Evolutionary conservation across 1,284 basidiomycete genomes (phyloP), one percentile per base, ranked within the genome.

Genomic region (Apiotrichum akiyoshidainum): DNA sequence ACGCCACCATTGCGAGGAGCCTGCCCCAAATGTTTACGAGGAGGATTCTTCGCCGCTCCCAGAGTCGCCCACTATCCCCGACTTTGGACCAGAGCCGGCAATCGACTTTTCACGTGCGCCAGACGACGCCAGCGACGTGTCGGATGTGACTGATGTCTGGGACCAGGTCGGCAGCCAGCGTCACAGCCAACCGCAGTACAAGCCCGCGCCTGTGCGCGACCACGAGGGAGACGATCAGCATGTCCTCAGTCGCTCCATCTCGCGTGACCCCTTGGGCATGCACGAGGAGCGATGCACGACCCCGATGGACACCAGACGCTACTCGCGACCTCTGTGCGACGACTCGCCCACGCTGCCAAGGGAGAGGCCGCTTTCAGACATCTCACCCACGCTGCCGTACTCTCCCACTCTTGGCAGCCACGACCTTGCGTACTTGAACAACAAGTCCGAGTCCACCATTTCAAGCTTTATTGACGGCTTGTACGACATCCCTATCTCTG

Each of bases 301-400:
- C 7, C 44, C 44, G 10, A 21, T 22, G 21, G 17, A n/a, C 40
- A 16, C 13, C 11, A 12, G 26, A 4, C 22, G 45, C 9, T 35
- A 19, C 48, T 39, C 48, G 17, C 48, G 48, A 2, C 48, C 48
- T n/a, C 22, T 50, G 37, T 50, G 33, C 48, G 48, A 50, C 21
- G 12, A 12, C 35, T 50, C 48, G 19, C 35, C 48, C 3, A 40
- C 37, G 3, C 48, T 50, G 9, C 48, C 48, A 2, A 12, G n/a
- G 35, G 48, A 50, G 16, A n/a, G 19, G 8, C 48, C 37, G 19
- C 37, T 39, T 5, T 48, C 33, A 5, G 48, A 50, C 48, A 22
- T 37, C 19, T 50, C 46, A 5, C 48, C 48, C 4, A 39, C 48
- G 35, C 48, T 39, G 19, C 48, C 48, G 21, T 39, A 39, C 48